Evolutionary conservation across 805 yeast genomes (phyloP), one percentile per base, ranked within the genome.

Genomic region (Candida caryicola): DNA sequence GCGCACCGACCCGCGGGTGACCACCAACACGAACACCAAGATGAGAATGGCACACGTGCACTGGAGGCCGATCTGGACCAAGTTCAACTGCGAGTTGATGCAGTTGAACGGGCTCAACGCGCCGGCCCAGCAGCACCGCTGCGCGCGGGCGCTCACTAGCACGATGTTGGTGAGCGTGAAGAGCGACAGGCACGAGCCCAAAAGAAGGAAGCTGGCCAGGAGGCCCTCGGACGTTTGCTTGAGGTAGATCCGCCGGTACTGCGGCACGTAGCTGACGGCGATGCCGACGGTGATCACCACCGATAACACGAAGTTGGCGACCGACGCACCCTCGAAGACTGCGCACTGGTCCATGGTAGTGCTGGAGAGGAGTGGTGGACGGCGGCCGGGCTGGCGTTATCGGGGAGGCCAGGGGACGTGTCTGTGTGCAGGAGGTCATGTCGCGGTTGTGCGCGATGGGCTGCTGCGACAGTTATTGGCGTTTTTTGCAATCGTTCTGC

Each of bases 181-280:
- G 19, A 81, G 61, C n/a, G 85, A 81, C 15, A 90, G 77, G 33
- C 81, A 58, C 4, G 82, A 75, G 3, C 93, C 93, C 29, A 88
- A 69, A 10, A 87, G 60, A 23, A 87, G 65, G 54, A 80, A 87
- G 48, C 74, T 69, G 9, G 90, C 85, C 4, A 90, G 82, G 16
- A 87, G 64, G 4, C 96, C 96, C 54, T 85, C 89, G 9, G 90
- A 79, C 4, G 88, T 73, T 34, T 73, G 60, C 34, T 88, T 71
- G 14, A 55, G 49, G 36, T 76, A 58, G 37, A 87, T 79, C 31
- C 81, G 73, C 30, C 68, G 39, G 56, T 82, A 86, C 62, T 87
- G 96, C 0, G 95, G 95, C 3, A 81, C 37, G 55, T 87, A 87
- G 31, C 91, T 82, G 8, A 72, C 49, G 23, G 80, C 75, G 6